phyloP scores from a whole-genome alignment of 2,329 filamentous ascomycete genomes.

The Pseudogymnoascus sp. region DNA sequence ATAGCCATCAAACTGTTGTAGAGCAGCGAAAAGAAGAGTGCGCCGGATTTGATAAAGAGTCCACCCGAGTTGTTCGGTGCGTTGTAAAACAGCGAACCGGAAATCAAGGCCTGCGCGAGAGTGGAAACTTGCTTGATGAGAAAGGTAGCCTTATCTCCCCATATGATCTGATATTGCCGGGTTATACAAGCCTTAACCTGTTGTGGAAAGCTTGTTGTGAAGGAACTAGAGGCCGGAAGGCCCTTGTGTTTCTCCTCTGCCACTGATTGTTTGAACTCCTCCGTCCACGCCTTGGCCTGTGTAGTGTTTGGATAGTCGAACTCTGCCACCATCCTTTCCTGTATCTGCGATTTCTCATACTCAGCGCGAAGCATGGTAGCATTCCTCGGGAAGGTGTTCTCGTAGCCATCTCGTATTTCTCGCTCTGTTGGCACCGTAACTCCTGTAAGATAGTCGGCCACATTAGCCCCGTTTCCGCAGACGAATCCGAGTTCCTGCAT shows the following conservation, averaged over 20 bases:
- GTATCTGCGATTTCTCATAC: constrained; percentile 46
- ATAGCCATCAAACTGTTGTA: constrained; percentile 55
- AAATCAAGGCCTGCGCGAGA: constrained; percentile 50
- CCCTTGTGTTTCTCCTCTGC: constrained; percentile 20
- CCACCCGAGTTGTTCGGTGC: constrained; percentile 48
- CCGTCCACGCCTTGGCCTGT: constrained; percentile 34
- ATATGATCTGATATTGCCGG: constrained; percentile 57
- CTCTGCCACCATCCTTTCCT: constrained; percentile 42
- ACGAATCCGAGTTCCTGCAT: constrained; percentile 59
- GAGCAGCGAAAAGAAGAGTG: constrained; percentile 55
- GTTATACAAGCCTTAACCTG: constrained; percentile 49
- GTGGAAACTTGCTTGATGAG: constrained; percentile 53
- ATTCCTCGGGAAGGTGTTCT: constrained; percentile 59
- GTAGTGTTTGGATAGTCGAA: constrained; percentile 47
- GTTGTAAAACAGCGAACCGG: constrained; percentile 60
- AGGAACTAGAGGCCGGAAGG: constrained; percentile 28
- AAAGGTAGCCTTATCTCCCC: constrained; percentile 56
- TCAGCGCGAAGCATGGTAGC: constrained; percentile 38
- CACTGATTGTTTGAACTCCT: constrained; percentile 46
- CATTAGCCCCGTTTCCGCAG: constrained; percentile 42
- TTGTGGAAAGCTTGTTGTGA: constrained; percentile 38
- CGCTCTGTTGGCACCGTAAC: constrained; percentile 57
- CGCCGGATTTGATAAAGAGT: constrained; percentile 55
- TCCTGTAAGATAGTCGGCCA: constrained; percentile 61
- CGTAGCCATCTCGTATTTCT: constrained; percentile 48